Conservation (phyloP, 2,329 filamentous ascomycete species). For the Fusarium xyrophilum region DNA sequence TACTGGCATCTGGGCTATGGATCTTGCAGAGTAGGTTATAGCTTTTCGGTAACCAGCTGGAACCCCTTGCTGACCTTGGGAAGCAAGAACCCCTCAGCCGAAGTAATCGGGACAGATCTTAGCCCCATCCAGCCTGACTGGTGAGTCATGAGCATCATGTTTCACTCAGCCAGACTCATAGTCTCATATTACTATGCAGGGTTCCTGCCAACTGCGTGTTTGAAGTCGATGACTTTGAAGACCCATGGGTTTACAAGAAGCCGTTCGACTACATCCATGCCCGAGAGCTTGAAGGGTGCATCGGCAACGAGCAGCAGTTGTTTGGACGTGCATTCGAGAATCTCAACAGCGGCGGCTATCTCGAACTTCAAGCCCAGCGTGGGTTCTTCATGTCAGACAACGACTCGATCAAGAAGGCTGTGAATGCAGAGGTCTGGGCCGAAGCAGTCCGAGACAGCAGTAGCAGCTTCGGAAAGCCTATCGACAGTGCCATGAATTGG, state of each 20-base stretch:
- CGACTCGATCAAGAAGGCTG: conserved; percentile 20
- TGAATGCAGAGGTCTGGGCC: conserved; percentile 18
- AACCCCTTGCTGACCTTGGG: neutral
- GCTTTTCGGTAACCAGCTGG: accelerated
- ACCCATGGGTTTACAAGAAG: conserved; percentile 22
- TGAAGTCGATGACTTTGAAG: conserved; percentile 29
- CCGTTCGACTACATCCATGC: conserved; percentile 31
- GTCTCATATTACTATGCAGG: neutral
- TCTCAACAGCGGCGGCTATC: conserved; percentile 19
- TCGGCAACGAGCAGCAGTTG: conserved; percentile 20
- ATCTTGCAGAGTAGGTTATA: conserved; percentile 25
- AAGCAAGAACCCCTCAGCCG: conserved; percentile 25
- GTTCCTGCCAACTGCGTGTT: conserved; percentile 22
- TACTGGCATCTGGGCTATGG: conserved; percentile 30
- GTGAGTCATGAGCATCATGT: neutral
- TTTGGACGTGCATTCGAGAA: conserved; percentile 15
- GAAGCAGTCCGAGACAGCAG: conserved; percentile 14
- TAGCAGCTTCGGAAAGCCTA: conserved; percentile 22
- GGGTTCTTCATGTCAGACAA: conserved; percentile 24
- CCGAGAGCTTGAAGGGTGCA: conserved; percentile 30
- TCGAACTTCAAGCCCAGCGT: conserved; percentile 18
- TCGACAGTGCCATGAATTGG: conserved; percentile 17
- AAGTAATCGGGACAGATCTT: conserved; percentile 29
- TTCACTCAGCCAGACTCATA: accelerated
- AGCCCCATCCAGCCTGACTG: conserved; percentile 32